Evolutionary conservation across 2,329 filamentous ascomycete species (phyloP).

Genomic region (Colletotrichum spinosum): DNA sequence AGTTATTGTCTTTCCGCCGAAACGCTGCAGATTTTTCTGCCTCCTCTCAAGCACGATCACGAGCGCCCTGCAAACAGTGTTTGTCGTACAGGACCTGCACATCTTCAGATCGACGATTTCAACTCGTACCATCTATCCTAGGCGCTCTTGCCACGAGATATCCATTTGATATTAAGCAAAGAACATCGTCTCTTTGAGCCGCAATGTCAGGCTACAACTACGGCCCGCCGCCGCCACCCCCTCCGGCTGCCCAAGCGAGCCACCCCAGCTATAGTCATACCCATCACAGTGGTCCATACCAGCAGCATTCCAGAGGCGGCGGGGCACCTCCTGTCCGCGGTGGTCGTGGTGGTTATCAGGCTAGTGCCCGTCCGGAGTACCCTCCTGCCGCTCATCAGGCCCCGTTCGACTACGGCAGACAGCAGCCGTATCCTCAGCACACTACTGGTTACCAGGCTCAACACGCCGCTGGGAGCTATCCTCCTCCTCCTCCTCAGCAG

Average conservation of each 20-base stretch:
- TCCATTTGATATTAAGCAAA: not conserved
- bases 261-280: conserved; percentile 54
- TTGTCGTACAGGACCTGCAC: no score
- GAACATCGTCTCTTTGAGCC: not conserved
- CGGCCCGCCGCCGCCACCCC: conserved; percentile 64
- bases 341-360: conserved; percentile 54
- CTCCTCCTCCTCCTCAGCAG: conserved; percentile 44
- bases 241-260: conserved; percentile 46
- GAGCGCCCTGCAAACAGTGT: no score
- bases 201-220: conserved; percentile 65
- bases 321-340: conserved; percentile 50
- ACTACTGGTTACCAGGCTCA: conserved; percentile 44
- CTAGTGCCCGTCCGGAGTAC: conserved; percentile 54
- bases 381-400: conserved; percentile 48
- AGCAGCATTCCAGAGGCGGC: conserved; percentile 48
- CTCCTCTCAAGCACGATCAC: no score
- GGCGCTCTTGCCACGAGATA: not conserved
- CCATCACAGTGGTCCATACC: conserved; percentile 52
- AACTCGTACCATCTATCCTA: not conserved
- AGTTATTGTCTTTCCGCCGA: no score
- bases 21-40: no score
- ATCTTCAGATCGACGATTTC: no score
- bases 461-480: conserved; percentile 51
- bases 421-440: conserved; percentile 44
- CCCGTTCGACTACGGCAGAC: conserved; percentile 58